A percentile compares a stretch with the other conserved stretches of the same genome.
These are phyloP conservation scores for Saksenaea vasiformis DNA, from an alignment of 371 early-diverging fungal genomes.

Conservation along the genomic window DNA sequence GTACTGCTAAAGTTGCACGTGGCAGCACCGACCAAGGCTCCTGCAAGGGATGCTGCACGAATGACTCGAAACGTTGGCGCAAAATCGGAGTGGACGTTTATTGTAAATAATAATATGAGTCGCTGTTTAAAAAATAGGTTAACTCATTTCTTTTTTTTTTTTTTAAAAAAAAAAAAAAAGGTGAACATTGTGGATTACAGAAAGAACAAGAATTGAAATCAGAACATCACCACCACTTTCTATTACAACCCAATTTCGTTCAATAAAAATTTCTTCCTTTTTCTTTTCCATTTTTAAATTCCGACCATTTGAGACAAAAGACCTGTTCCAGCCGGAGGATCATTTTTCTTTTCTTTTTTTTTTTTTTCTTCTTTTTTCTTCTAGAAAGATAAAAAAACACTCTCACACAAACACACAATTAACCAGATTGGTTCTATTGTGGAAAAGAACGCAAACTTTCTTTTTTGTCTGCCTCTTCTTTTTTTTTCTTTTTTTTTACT, in stretches of 20 bases:
- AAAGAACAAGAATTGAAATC: not conserved
- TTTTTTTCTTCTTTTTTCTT: not conserved
- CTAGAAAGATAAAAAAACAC: not conserved
- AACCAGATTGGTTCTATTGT: not conserved
- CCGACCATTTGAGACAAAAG: not conserved
- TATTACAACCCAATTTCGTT: not conserved
- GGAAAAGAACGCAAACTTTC: not conserved
- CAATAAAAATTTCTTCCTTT: not conserved
- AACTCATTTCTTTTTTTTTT: not conserved
- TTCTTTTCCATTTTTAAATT: not conserved
- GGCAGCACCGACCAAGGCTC: not conserved
- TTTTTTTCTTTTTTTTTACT: not conserved
- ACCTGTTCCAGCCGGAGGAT: not conserved
- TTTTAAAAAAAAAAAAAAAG: too few species aligned
- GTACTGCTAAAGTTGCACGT: slow-evolving; percentile 15
- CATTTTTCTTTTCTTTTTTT: not conserved
- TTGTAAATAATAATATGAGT: slow-evolving; percentile 8
- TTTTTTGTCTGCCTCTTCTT: not conserved
- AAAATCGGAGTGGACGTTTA: slow-evolving; percentile 1
- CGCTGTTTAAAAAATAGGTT: slow-evolving; percentile 7
- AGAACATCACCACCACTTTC: not conserved
- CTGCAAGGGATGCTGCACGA: not conserved
- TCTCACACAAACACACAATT: not conserved
- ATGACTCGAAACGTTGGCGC: slow-evolving; percentile 28
- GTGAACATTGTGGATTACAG: not conserved